Base-by-base conservation (phyloP, 345 rosid genomes). In the Acer campestre region DNA sequence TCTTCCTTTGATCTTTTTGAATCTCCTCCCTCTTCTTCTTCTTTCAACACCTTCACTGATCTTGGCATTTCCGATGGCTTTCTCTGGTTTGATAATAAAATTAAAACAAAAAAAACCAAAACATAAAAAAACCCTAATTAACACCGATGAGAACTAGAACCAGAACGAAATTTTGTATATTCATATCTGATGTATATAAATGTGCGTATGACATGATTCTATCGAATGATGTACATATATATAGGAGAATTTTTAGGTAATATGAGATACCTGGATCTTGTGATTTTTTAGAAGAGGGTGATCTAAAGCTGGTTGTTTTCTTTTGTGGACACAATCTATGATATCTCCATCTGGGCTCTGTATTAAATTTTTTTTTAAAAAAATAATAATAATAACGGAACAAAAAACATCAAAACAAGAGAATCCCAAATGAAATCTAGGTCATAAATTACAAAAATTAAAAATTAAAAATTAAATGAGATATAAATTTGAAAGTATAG, bases 221-320 rank as follows among this genome's bases (percentile, higher is more conserved):
- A 7, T 42, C 0, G 46, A 7, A 42, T 42, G 38, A 35, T 4
- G 38, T 35, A 4, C 5, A 35, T 35, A 4, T 35, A 4, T 35
- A 35, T 4, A 35, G 6, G 38, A 35, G 38, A 35, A 4, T 35
- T 5, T 3, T 4, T 35, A 42, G 9, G 46, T 8, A 42, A 46
- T 46, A 2, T 10, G 10, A 10, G 10, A 40, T 63, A 97, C 99
- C 97, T 93, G 98, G 84, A 94, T 97, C 94, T 91, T 94, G 88
- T 97, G 99, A 82, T 90, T 89, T 85, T 89, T 90, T 29, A 94
- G 85, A 73, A 88, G 91, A 38, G 99, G 99, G 70, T 97, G 99
- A 85, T 97, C 98, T 80, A 97, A 85, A 83, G 94, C 97, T 71
- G 98, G 98, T 66, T 97, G 99, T 74, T 84, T 87, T 84, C 89